Evolutionary conservation across 768 basidiomycete genomes (phyloP).

Genomic region (Mrakia blollopis): DNA sequence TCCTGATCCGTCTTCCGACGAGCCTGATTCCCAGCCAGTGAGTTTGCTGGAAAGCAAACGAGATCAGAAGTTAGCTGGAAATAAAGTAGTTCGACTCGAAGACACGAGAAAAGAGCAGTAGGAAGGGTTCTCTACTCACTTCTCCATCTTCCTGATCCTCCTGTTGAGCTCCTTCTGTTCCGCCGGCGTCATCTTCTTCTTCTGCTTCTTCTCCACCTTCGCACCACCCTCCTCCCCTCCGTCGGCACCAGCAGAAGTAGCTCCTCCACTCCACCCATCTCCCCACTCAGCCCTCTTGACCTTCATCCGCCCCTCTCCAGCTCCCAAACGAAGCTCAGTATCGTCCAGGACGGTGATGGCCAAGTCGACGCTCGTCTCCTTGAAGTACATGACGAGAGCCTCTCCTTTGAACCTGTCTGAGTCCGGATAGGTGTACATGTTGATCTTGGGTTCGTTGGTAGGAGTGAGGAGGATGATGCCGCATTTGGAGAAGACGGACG

Average conservation of each 20-base stretch:
- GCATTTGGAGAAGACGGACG: constrained; percentile 82
- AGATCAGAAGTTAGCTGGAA: background rate
- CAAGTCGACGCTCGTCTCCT: constrained; percentile 86
- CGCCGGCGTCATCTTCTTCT: constrained; percentile 45
- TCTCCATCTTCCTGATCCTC: constrained; percentile 43
- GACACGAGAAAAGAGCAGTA: background rate
- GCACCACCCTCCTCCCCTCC: constrained; percentile 20
- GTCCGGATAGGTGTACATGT: constrained; percentile 78
- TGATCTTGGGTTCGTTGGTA: constrained; percentile 85
- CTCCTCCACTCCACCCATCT: constrained; percentile 39
- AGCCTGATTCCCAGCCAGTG: constrained; percentile 89
- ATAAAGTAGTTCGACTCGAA: no score
- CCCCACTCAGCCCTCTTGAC: constrained; percentile 43
- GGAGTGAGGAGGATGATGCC: constrained; percentile 92
- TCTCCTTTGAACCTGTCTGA: constrained; percentile 88
- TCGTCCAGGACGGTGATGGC: constrained; percentile 84
- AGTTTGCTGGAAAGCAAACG: constrained; percentile 60
- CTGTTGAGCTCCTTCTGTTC: constrained; percentile 44
- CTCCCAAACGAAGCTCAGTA: constrained; percentile 80
- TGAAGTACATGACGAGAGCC: constrained; percentile 92
- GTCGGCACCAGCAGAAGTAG: constrained; percentile 38
- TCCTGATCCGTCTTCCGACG: constrained; percentile 33
- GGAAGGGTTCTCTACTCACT: constrained; percentile 50
- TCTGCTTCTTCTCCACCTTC: constrained; percentile 45
- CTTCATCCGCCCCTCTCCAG: constrained; percentile 48